These are phyloP conservation scores for Fabrea salina DNA, from an alignment of 169 alveolate species.

Conservation along the genomic window DNA sequence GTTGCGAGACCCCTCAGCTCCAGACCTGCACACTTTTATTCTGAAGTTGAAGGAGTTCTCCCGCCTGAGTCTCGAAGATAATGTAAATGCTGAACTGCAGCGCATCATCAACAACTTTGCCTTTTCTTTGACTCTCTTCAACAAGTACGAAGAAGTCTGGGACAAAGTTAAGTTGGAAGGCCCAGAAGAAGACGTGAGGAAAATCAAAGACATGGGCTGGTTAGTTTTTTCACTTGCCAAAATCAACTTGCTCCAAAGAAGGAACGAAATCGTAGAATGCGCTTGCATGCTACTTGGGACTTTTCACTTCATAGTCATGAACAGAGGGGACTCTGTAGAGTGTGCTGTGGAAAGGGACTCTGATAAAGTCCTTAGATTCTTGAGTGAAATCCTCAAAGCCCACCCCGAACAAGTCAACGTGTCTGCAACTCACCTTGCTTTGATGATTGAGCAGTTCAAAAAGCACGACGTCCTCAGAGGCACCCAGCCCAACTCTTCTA, in stretches of 20 bases:
- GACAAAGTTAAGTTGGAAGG: not conserved
- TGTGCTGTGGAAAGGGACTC: not conserved
- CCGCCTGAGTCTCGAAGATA: not conserved
- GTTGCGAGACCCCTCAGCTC: not conserved
- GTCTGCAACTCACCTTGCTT: not conserved
- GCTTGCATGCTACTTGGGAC: constrained; percentile 28
- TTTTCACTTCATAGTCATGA: not conserved
- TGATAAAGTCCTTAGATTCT: not conserved
- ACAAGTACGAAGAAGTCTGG: constrained; percentile 27
- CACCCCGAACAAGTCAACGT: constrained; percentile 24
- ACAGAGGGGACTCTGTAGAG: not conserved
- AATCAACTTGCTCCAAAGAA: constrained; percentile 20
- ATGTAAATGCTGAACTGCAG: not conserved
- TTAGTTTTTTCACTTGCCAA: not conserved
- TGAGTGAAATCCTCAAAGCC: constrained; percentile 18
- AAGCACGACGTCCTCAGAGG: constrained; percentile 21
- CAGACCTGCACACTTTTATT: constrained; percentile 29
- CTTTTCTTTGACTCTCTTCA: constrained; percentile 25
- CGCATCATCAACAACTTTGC: constrained; percentile 6
- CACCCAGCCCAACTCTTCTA: not conserved
- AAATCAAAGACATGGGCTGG: constrained; percentile 3
- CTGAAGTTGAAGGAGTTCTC: constrained; percentile 5
- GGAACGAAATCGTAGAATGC: constrained; percentile 22
- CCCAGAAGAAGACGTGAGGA: not conserved
- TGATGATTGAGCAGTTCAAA: constrained; percentile 33